A percentile compares a stretch with the other conserved stretches of the same genome.
Conservation (phyloP, 805 yeast genomes). For the Kodamaea lidongshanica region DNA sequence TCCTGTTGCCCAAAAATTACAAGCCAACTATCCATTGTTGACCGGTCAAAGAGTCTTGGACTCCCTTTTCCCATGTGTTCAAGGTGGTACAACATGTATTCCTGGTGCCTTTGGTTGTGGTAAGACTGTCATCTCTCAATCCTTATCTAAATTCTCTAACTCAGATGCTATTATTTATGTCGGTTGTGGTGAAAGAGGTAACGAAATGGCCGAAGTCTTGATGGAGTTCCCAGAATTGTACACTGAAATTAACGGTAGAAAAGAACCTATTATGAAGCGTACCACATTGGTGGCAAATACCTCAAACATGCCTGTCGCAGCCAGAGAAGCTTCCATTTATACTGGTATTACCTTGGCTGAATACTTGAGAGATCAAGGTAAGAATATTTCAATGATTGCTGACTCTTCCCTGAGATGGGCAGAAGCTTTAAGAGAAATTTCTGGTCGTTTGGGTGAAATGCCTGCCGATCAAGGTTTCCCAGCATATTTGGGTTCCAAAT, state of each 20-base stretch:
- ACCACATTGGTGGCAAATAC: conserved; percentile 98
- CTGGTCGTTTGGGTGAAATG: conserved; percentile 99
- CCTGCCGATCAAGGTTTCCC: conserved; percentile 99
- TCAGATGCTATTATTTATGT: conserved; percentile 95
- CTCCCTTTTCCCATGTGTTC: conserved; percentile 97
- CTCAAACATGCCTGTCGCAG: conserved; percentile 99
- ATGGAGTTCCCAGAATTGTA: conserved; percentile 98
- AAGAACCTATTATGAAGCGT: conserved; percentile 98
- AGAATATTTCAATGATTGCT: conserved; percentile 98
- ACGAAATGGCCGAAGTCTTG: conserved; percentile 98
- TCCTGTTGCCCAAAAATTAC: conserved; percentile 89
- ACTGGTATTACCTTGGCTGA: conserved; percentile 99
- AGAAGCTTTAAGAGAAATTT: conserved; percentile 98
- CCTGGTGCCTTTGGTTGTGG: conserved; percentile 99
- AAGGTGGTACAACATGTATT: conserved; percentile 99
- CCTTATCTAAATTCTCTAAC: conserved; percentile 93
- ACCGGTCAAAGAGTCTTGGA: conserved; percentile 99
- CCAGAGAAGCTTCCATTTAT: conserved; percentile 98
- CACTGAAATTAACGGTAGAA: conserved; percentile 85
- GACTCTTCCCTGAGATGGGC: conserved; percentile 99
- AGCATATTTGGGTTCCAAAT: conserved; percentile 96
- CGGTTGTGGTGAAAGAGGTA: conserved; percentile 96
- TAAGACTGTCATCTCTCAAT: conserved; percentile 96
- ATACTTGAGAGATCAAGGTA: conserved; percentile 99
- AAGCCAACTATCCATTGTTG: conserved; percentile 91